A percentile compares a stretch with the other conserved stretches of the same genome.
Evolutionary conservation across 768 basidiomycete species (phyloP).

Genomic region (Pholiota conissans): DNA sequence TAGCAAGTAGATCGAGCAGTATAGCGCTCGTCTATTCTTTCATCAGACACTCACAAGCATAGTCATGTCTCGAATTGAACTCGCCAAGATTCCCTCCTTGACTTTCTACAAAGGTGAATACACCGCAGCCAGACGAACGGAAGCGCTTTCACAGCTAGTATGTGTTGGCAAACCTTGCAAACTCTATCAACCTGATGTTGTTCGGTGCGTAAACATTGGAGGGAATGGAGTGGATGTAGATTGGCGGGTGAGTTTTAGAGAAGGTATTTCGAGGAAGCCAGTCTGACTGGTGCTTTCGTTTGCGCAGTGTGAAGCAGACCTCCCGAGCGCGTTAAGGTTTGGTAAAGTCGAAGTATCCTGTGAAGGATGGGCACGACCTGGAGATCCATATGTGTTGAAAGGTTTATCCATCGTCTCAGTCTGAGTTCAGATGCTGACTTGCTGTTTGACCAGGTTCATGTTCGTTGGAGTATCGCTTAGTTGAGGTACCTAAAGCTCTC

Average conservation of each 20-base stretch:
- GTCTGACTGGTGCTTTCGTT: background rate
- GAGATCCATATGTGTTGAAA: slow-evolving; percentile 83
- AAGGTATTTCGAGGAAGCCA: background rate
- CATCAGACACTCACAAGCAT: slow-evolving; percentile 9
- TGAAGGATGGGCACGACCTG: slow-evolving; percentile 85
- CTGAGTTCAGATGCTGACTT: background rate
- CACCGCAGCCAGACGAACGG: slow-evolving; percentile 67
- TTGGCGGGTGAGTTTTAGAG: slow-evolving; percentile 68
- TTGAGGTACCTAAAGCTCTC: slow-evolving; percentile 59
- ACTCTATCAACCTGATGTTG: slow-evolving; percentile 77
- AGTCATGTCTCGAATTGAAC: slow-evolving; percentile 66
- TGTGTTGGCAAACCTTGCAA: slow-evolving; percentile 82
- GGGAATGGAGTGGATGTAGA: slow-evolving; percentile 79
- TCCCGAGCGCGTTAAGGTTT: slow-evolving; percentile 80
- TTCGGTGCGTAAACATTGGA: slow-evolving; percentile 79
- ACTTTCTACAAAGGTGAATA: slow-evolving; percentile 72
- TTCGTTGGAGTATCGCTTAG: slow-evolving; percentile 79
- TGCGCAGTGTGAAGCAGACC: slow-evolving; percentile 81
- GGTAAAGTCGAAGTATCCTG: slow-evolving; percentile 86
- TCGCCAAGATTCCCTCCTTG: slow-evolving; percentile 71
- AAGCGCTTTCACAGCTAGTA: slow-evolving; percentile 73
- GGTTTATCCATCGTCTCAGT: slow-evolving; percentile 43
- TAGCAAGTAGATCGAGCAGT: background rate
- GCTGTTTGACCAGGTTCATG: slow-evolving; percentile 67
- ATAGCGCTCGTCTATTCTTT: slow-evolving; percentile 1